Conservation (phyloP, 2,329 filamentous ascomycete genomes). For the Colletotrichum tamarilloi region DNA sequence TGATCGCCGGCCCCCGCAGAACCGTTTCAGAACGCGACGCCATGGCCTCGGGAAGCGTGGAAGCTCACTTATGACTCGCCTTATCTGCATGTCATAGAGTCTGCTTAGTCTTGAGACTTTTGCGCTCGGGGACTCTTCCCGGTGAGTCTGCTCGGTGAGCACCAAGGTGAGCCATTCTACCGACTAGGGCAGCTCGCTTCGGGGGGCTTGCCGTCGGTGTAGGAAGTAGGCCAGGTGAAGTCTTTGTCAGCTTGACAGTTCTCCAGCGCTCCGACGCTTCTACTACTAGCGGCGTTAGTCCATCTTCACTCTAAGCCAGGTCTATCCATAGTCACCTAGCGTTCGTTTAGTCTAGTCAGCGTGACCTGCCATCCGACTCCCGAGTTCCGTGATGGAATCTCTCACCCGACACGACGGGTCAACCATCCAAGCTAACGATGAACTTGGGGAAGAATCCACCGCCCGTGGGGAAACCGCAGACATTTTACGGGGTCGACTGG, state of each 20-base stretch:
- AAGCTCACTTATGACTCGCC: constrained; percentile 2
- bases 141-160: neutral
- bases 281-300: neutral
- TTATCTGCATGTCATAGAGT: constrained; percentile 15
- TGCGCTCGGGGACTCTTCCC: constrained; percentile 23
- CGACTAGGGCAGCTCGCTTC: neutral
- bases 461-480: constrained; percentile 26
- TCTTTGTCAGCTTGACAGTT: neutral
- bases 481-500: constrained; percentile 8
- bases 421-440: neutral
- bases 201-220: constrained; percentile 11
- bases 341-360: constrained; percentile 1
- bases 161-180: neutral
- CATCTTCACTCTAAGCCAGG: neutral
- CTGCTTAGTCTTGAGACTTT: neutral
- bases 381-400: constrained; percentile 18
- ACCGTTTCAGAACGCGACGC: constrained; percentile 30
- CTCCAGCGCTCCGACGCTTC: neutral
- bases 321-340: neutral
- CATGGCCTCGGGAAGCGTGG: constrained; percentile 13
- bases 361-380: constrained; percentile 30
- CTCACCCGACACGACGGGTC: neutral
- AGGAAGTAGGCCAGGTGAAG: neutral
- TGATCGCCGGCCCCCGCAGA: constrained; percentile 24
- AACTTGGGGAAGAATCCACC: constrained; percentile 26